Evolutionary conservation across 2,329 filamentous ascomycete genomes (phyloP).

Genomic region (Ceratocystis eucalypticola): DNA sequence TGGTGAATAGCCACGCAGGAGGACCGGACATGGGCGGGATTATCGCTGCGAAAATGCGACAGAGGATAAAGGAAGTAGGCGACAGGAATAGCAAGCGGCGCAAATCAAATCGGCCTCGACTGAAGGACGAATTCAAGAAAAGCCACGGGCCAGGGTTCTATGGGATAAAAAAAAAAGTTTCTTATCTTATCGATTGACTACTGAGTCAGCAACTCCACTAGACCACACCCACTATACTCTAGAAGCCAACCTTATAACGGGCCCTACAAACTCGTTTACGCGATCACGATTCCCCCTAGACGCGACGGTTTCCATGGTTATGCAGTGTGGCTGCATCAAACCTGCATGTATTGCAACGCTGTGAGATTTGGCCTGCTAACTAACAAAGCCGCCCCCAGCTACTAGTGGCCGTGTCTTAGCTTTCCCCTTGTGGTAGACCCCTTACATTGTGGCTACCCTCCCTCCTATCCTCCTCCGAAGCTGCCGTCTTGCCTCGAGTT

Average conservation of each 20-base stretch:
- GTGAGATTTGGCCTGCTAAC: neutral
- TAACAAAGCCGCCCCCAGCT: neutral
- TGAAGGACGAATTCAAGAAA: neutral
- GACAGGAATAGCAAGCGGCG: neutral
- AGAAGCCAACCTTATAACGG: neutral
- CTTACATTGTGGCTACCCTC: no score
- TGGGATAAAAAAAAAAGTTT: slow-evolving; percentile 4
- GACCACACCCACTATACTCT: neutral
- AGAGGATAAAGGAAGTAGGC: neutral
- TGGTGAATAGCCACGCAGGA: slow-evolving; percentile 34
- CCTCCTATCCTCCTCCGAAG: no score
- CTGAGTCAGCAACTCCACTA: neutral
- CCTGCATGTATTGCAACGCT: neutral
- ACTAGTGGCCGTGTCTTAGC: neutral
- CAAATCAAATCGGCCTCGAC: neutral
- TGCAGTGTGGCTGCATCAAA: neutral
- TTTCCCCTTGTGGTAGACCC: neutral
- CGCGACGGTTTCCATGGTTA: slow-evolving; percentile 2
- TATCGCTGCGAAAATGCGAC: neutral
- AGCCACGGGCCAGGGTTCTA: neutral
- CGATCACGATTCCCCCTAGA: neutral
- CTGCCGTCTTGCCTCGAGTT: neutral
- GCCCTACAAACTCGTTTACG: neutral
- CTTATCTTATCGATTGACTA: neutral
- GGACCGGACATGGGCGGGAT: slow-evolving; percentile 21